Base-by-base conservation (phyloP, 2,329 filamentous ascomycete genomes). In the Metarhizium humberi region DNA sequence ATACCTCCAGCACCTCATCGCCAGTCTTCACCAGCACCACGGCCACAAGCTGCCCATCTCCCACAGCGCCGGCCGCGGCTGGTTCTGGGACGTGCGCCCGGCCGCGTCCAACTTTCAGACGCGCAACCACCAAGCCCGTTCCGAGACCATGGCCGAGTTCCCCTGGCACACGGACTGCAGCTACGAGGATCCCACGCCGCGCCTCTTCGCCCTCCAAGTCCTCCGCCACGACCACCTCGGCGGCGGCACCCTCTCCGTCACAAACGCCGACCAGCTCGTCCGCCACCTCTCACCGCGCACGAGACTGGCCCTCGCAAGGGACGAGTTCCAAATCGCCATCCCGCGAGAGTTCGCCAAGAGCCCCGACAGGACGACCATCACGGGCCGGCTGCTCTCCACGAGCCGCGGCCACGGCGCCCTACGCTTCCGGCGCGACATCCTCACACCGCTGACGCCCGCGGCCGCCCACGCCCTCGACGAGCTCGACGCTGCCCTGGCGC, bases 91-190 rank as follows among this genome's bases (percentile, higher is more conserved):
- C 48, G 65, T 75, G 3, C 67, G 68, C 1, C 73, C 71, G 3
- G 65, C 58, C 45, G 49, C 55, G 10, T 55, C 48, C 13, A 63
- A 32, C 29, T 68, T 66, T 50, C 67, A 72, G 47, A 62, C 64
- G 42, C 60, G 55, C 16, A 58, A 61, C 18, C 64, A 69, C 30
- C 69, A 67, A 18, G 73, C 72, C 0, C 63, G 71, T 0, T 73
- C 70, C 0, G 73, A 75, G 56, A 75, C 73, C 0, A 74, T 72
- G 70, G 57, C 67, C 0, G 61, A 70, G 1, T 75, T 75, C 32
- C 68, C 73, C 0, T 75, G 73, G 73, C 73, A 75, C 50, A 75
- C 71, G 0, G 73, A 75, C 50, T 75, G 73, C 60, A 73, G 71
- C 58, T 75, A 75, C 50, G 73, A 75, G 50, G 52, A 65, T 1